A percentile compares a stretch with the other conserved stretches of the same genome.
These are phyloP conservation scores for Marasmius fiardii DNA, from an alignment of 1,284 basidiomycete species.

Conservation along the genomic window DNA sequence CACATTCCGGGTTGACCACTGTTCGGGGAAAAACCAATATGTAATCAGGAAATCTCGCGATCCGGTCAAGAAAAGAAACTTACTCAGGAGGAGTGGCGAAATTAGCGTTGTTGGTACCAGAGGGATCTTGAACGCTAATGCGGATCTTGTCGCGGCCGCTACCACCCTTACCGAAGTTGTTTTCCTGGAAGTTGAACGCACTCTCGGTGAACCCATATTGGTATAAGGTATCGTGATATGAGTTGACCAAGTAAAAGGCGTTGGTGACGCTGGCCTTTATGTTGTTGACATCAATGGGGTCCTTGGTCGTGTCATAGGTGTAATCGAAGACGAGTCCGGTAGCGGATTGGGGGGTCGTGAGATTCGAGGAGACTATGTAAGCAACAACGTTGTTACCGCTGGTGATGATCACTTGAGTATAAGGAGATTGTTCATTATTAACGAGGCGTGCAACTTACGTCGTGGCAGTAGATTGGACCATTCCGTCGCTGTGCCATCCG, in stretches of 20 bases:
- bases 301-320: conserved; percentile 24
- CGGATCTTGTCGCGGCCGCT: conserved; percentile 37
- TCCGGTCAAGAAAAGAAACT: conserved; percentile 13
- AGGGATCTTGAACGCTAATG: conserved; percentile 32
- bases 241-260: conserved; percentile 53
- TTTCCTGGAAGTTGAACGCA: conserved; percentile 1
- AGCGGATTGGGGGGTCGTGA: conserved; percentile 7
- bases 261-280: conserved; percentile 46
- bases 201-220: conserved; percentile 24
- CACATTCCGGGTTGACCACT: conserved; percentile 28
- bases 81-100: conserved; percentile 37
- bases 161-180: background rate
- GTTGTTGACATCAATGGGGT: conserved; percentile 26
- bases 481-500: conserved; percentile 20
- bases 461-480: conserved; percentile 9
- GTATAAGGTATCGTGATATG: conserved; percentile 34
- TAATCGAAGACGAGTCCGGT: conserved; percentile 30
- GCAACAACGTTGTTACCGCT: conserved; percentile 32
- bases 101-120: conserved; percentile 21
- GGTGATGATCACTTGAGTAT: background rate
- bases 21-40: background rate
- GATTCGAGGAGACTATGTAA: conserved; percentile 30
- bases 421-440: too few relatives aligned
- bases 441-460: conserved; percentile 7
- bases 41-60: background rate